Percentiles rank a stretch among this genome's conserved stretches.
These are phyloP conservation scores for Larix kaempferi DNA, from an alignment of 75 land plant genomes.

Conservation along the genomic window DNA sequence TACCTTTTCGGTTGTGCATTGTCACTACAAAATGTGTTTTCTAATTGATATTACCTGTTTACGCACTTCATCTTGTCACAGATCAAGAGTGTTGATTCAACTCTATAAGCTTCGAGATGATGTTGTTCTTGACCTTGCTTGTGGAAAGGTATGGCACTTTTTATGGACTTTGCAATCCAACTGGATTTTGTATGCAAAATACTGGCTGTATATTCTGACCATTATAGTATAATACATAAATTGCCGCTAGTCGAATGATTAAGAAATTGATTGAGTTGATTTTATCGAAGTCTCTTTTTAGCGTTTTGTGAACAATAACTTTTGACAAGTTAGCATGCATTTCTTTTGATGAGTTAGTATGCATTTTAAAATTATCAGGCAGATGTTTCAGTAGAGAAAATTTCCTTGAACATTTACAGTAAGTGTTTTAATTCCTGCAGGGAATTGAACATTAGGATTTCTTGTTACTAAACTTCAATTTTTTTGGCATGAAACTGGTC, in stretches of 20 bases:
- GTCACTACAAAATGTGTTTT: neutral
- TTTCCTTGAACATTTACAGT: too few species aligned
- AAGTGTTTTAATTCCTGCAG: too few species aligned
- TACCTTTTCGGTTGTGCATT: neutral
- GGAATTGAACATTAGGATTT: too few species aligned
- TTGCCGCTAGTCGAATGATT: too few species aligned
- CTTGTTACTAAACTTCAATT: too few species aligned
- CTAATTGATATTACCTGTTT: neutral
- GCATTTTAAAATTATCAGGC: too few species aligned
- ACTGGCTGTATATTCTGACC: neutral
- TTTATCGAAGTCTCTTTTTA: neutral
- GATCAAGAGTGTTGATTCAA: constrained; percentile 90
- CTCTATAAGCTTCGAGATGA: constrained; percentile 63
- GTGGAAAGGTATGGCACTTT: constrained; percentile 74
- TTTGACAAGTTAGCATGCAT: too few species aligned
- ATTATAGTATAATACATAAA: neutral
- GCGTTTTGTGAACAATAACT: too few species aligned
- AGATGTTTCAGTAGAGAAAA: too few species aligned
- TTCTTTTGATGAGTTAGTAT: too few species aligned
- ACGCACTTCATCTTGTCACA: constrained; percentile 19
- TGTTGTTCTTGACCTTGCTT: constrained; percentile 89
- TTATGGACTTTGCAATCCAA: neutral
- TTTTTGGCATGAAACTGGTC: too few species aligned
- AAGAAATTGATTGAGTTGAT: neutral
- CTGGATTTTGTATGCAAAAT: neutral